Evolutionary conservation across 768 basidiomycete species (phyloP).

Genomic region (Lactarius hengduanensis): DNA sequence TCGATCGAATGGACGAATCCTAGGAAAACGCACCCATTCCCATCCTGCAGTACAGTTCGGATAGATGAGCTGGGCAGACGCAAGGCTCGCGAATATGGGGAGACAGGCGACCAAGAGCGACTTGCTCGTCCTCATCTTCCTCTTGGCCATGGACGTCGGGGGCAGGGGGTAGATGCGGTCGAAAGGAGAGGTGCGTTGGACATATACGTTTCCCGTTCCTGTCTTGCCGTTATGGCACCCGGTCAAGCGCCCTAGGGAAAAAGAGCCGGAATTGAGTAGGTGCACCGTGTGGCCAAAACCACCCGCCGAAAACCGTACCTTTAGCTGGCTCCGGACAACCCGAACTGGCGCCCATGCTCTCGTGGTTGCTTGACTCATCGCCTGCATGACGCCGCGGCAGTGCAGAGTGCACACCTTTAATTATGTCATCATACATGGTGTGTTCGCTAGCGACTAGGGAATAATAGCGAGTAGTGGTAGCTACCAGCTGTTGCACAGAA

Average conservation of each 20-base stretch:
- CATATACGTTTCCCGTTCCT: not conserved
- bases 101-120: not conserved
- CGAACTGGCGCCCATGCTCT: not conserved
- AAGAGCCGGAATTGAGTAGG: not conserved
- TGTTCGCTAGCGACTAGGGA: not conserved
- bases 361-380: not conserved
- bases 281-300: not conserved
- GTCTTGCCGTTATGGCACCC: not conserved
- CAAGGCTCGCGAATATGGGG: not conserved
- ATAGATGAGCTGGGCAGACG: slow-evolving; percentile 6
- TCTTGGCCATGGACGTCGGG: not conserved
- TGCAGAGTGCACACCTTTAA: not conserved
- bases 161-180: not conserved
- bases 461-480: not conserved
- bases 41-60: slow-evolving; percentile 17
- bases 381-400: not conserved
- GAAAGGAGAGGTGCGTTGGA: not conserved
- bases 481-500: not conserved
- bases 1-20: not conserved
- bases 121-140: not conserved
- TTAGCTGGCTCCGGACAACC: not conserved
- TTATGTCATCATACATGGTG: not conserved
- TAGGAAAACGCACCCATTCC: slow-evolving; percentile 5
- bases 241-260: not conserved
- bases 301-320: not conserved